Conservation (phyloP, 768 basidiomycete species). For the Sistotremastrum niveocremeum region DNA sequence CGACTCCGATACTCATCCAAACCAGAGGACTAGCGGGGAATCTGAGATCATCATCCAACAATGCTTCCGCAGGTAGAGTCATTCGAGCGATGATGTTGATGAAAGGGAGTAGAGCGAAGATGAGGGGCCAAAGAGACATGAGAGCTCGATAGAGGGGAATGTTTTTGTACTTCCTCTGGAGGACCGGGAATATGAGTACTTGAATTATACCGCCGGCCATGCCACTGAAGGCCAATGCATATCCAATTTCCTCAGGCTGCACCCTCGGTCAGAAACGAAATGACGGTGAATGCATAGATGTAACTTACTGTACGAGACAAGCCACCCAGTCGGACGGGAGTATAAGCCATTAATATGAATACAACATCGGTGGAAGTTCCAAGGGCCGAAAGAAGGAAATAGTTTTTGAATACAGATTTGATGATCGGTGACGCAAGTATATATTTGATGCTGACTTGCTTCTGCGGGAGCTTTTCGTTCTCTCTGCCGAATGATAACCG, state of each 20-base stretch:
- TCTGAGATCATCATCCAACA: neutral
- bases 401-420: slow-evolving; percentile 2
- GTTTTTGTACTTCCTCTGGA: slow-evolving; percentile 6
- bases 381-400: slow-evolving; percentile 8
- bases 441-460: neutral
- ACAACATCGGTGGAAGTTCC: slow-evolving; percentile 8
- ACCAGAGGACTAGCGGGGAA: neutral
- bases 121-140: slow-evolving; percentile 8
- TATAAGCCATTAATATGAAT: slow-evolving; percentile 11
- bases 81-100: slow-evolving; percentile 2
- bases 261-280: no score
- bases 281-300: neutral
- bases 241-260: slow-evolving; percentile 10
- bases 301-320: slow-evolving; percentile 7
- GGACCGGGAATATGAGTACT: slow-evolving; percentile 8
- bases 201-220: slow-evolving; percentile 6
- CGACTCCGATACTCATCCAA: slow-evolving; percentile 1
- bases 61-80: neutral
- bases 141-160: slow-evolving; percentile 5
- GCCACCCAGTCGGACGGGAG: slow-evolving; percentile 9
- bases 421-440: slow-evolving; percentile 3
- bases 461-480: neutral
- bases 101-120: slow-evolving; percentile 6
- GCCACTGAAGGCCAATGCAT: slow-evolving; percentile 7
- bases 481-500: neutral